A percentile compares a stretch with the other conserved stretches of the same genome.
phyloP scores from a whole-genome alignment of 73 alveolate genomes.

The Paraurostyla sp. region DNA sequence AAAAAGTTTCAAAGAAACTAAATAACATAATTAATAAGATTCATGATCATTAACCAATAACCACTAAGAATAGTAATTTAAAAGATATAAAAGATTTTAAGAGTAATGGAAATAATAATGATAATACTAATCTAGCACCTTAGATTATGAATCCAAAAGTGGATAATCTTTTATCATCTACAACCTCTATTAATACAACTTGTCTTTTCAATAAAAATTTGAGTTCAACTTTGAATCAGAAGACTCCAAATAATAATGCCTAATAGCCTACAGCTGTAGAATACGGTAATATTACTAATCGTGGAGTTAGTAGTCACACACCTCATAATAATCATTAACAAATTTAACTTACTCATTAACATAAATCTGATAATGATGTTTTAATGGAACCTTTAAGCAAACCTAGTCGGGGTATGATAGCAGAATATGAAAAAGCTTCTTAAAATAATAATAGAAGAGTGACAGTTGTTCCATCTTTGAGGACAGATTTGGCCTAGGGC shows the following conservation, averaged over 20 bases:
- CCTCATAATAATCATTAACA: neutral
- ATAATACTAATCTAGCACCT: no score
- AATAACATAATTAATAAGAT: slow-evolving; percentile 34
- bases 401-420: slow-evolving; percentile 9
- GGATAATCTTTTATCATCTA: neutral
- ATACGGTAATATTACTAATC: neutral
- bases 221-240: slow-evolving; percentile 9
- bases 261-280: neutral
- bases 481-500: slow-evolving; percentile 5
- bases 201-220: neutral
- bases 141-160: no score
- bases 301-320: slow-evolving; percentile 30
- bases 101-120: no score
- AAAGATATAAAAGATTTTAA: slow-evolving; percentile 5
- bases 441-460: neutral
- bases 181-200: neutral
- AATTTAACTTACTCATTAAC: neutral
- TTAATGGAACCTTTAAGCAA: neutral
- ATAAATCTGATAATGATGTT: slow-evolving; percentile 38
- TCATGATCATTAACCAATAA: slow-evolving; percentile 24
- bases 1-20: slow-evolving; percentile 13
- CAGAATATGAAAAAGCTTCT: slow-evolving; percentile 21
- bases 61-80: neutral
- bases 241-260: neutral
- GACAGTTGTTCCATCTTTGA: slow-evolving; percentile 34